phyloP scores from a whole-genome alignment of 1,139 yeast genomes.

The Scheffersomyces cryptocercus region DNA sequence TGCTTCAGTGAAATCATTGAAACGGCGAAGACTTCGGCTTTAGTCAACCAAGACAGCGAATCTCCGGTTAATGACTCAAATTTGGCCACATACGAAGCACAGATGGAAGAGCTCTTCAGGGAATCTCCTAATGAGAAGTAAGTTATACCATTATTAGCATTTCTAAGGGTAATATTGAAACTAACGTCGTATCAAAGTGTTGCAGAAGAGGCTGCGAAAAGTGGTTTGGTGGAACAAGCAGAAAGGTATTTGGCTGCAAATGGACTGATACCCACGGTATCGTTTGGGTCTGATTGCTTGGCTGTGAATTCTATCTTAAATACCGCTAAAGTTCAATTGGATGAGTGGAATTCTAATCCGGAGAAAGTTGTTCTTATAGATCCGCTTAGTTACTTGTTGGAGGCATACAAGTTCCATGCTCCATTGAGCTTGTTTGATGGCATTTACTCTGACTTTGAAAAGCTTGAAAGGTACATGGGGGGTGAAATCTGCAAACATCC shows the following conservation, averaged over 20 bases:
- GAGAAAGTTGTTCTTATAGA: not conserved
- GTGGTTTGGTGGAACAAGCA: constrained; percentile 16
- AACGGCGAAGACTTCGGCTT: constrained; percentile 8
- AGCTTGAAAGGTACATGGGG: constrained; percentile 9
- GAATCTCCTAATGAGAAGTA: constrained; percentile 1
- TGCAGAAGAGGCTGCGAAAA: not conserved
- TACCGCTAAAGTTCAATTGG: not conserved
- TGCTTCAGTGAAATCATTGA: constrained; percentile 15
- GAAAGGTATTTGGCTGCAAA: constrained; percentile 12
- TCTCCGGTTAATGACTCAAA: not conserved
- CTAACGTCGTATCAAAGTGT: not conserved
- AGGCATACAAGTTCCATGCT: constrained; percentile 17
- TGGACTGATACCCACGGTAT: constrained; percentile 4
- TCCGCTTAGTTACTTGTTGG: constrained; percentile 10
- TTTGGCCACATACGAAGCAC: not conserved
- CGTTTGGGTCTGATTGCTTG: constrained; percentile 8
- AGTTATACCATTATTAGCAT: not conserved
- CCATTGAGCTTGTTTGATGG: constrained; percentile 23
- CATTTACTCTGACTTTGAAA: not conserved
- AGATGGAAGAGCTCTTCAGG: not conserved
- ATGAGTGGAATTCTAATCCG: not conserved
- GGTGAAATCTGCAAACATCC: constrained; percentile 13
- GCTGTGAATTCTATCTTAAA: constrained; percentile 1
- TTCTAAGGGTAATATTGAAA: not conserved
- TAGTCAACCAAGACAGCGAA: not conserved